A percentile compares a stretch with the other conserved stretches of the same genome.
phyloP scores from a whole-genome alignment of 345 rosid genomes.

The Ceriops decandra region DNA sequence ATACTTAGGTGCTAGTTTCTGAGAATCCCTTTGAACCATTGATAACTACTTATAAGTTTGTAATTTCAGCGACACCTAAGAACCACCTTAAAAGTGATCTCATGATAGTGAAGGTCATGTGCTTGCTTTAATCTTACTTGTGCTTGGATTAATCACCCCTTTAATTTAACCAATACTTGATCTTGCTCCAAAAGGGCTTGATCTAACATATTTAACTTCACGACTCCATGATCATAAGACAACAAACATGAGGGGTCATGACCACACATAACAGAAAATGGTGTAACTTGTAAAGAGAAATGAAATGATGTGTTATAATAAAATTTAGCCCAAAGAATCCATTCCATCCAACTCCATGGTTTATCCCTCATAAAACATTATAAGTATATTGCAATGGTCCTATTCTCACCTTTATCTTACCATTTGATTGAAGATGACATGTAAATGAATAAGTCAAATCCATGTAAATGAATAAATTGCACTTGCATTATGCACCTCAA shows the following conservation, averaged over 20 bases:
- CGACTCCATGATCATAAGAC: background rate
- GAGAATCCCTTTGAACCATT: background rate
- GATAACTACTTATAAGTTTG: background rate
- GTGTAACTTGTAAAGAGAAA: background rate
- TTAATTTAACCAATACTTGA: background rate
- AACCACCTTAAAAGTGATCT: too few relatives aligned
- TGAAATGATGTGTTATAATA: background rate
- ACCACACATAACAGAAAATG: background rate
- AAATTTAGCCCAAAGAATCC: background rate
- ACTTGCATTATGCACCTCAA: too few relatives aligned
- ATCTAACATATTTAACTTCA: background rate
- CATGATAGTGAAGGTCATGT: too few relatives aligned
- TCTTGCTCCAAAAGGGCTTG: background rate
- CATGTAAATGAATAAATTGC: too few relatives aligned
- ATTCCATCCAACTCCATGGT: background rate
- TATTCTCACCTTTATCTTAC: too few relatives aligned
- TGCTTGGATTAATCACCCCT: too few relatives aligned
- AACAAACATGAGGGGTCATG: too few relatives aligned
- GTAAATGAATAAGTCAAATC: too few relatives aligned
- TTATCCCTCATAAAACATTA: background rate
- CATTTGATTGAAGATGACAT: too few relatives aligned
- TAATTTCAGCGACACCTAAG: too few relatives aligned
- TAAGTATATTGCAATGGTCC: too few relatives aligned
- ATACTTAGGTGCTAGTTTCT: background rate
- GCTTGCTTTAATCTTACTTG: too few relatives aligned